phyloP scores from a whole-genome alignment of 2,329 filamentous ascomycete genomes.

The Curvularia verruculosa region DNA sequence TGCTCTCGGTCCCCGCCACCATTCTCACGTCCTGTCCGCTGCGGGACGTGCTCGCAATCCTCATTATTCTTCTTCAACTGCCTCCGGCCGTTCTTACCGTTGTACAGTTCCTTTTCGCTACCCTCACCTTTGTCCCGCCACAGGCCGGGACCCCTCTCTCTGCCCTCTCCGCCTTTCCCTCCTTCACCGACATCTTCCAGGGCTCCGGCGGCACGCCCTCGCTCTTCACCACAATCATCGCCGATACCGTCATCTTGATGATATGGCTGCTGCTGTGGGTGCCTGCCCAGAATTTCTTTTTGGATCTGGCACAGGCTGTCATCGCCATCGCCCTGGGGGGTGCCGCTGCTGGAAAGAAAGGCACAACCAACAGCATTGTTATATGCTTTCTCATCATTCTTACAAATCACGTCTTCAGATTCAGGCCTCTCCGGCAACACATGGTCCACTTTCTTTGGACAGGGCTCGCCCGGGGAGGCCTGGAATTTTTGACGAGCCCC shows the following conservation, averaged over 20 bases:
- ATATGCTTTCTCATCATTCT: constrained; percentile 73
- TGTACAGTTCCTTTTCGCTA: constrained; percentile 90
- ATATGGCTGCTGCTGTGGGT: constrained; percentile 89
- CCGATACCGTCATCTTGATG: constrained; percentile 81
- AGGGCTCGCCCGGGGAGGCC: constrained; percentile 50
- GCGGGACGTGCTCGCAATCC: constrained; percentile 93
- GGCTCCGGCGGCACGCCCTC: constrained; percentile 85
- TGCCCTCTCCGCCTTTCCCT: constrained; percentile 73
- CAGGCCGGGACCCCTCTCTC: constrained; percentile 75
- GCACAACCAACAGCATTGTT: constrained; percentile 73
- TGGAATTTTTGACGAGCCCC: constrained; percentile 49
- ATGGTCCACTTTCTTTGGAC: constrained; percentile 49
- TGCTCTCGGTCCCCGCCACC: constrained; percentile 78
- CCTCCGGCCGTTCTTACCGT: constrained; percentile 85
- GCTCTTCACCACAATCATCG: constrained; percentile 79
- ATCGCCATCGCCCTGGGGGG: constrained; percentile 90
- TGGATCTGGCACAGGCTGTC: constrained; percentile 90
- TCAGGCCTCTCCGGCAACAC: constrained; percentile 57
- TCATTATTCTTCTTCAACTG: constrained; percentile 92
- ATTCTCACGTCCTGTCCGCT: constrained; percentile 89
- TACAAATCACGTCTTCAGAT: constrained; percentile 58
- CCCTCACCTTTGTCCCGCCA: constrained; percentile 88
- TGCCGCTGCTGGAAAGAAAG: constrained; percentile 71
- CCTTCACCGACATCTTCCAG: constrained; percentile 90
- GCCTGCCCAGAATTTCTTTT: constrained; percentile 82